phyloP scores from a whole-genome alignment of 176 grass and related monocot species.

The Tillandsia leiboldiana region DNA sequence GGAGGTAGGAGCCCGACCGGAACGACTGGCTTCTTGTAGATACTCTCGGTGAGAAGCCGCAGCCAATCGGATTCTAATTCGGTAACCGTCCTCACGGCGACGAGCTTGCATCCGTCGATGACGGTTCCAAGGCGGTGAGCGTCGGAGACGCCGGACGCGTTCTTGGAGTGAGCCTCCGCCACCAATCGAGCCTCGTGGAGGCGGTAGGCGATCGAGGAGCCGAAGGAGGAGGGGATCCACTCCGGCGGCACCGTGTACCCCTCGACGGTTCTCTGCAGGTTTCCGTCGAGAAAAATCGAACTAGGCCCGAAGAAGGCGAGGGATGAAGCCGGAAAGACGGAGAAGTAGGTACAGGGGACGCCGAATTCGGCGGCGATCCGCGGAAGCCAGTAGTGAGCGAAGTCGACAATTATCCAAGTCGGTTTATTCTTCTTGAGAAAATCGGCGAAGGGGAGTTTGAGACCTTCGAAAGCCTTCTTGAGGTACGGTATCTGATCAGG shows the following conservation, averaged over 20 bases:
- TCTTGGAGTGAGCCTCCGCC: neutral
- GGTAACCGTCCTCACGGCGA: slow-evolving; percentile 25
- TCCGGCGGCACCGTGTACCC: slow-evolving; percentile 6
- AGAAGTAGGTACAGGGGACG: slow-evolving; percentile 16
- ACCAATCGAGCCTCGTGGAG: neutral
- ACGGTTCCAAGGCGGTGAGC: neutral
- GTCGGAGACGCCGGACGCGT: slow-evolving; percentile 11
- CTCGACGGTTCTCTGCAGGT: neutral
- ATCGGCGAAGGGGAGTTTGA: slow-evolving; percentile 1
- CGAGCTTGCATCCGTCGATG: slow-evolving; percentile 1
- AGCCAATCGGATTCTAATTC: slow-evolving; percentile 28
- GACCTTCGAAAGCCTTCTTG: slow-evolving; percentile 45
- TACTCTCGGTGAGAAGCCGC: slow-evolving; percentile 11
- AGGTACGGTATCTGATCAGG: slow-evolving; percentile 19
- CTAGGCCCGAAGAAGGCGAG: neutral
- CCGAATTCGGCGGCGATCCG: slow-evolving; percentile 21
- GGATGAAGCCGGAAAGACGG: neutral
- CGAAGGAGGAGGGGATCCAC: slow-evolving; percentile 17
- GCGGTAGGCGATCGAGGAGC: neutral
- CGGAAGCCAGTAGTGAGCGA: slow-evolving; percentile 23
- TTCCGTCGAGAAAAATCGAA: neutral
- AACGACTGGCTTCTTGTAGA: slow-evolving; percentile 15
- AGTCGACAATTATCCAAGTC: slow-evolving; percentile 42
- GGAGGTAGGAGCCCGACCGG: slow-evolving; percentile 26
- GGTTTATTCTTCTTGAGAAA: slow-evolving; percentile 17